Base-by-base conservation (phyloP, 768 basidiomycete genomes). In the Rhodotorula kratochvilovae region DNA sequence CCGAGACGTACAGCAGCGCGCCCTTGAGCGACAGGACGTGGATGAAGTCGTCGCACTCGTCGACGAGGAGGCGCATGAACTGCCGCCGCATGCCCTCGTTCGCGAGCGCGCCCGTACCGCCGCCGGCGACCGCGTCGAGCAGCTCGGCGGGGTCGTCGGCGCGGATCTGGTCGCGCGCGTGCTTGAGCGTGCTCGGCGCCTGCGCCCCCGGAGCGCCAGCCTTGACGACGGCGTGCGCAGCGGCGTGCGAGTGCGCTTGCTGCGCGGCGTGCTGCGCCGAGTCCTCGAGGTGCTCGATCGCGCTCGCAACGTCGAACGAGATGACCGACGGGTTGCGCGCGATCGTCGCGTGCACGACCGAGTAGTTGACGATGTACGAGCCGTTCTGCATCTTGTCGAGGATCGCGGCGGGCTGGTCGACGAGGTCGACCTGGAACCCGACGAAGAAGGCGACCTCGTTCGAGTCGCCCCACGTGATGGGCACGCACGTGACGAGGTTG, bases 351-450 rank as follows among this genome's bases (percentile, higher is more conserved):
- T 58, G 35, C n/a, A 54, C 64, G 48, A 73, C 42, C 36, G 75
- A 72, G 79, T 88, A 87, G 78, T 90, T 86, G 78, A 87, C 85
- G 67, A 87, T 81, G 80, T 92, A 92, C 45, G 85, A 86, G 27
- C 73, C 73, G 46, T 90, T 87, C 29, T 85, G 81, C 63, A 93
- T 84, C 79, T 88, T 90, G 74, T 89, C 85, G 63, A 93, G 81
- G 70, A 96, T 93, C 4, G 86, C 86, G 74, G 87, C 87, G 5
- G 92, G 92, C 81, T 94, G 92, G 77, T 89, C 87, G 27, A 87
- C 87, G 60, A 99, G 83, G 80, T 97, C 92, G 66, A 96, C 90
- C 81, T 99, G 93, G 83, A 99, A 98, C 1, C 96, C 96, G 61
- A 99, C 88, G 77, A 91, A 89, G 79, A 89, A 95, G 16, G 86